Percentiles rank a stretch among this genome's conserved stretches.
phyloP scores from a whole-genome alignment of 2,329 filamentous ascomycete species.

The Penicillium occitanis region DNA sequence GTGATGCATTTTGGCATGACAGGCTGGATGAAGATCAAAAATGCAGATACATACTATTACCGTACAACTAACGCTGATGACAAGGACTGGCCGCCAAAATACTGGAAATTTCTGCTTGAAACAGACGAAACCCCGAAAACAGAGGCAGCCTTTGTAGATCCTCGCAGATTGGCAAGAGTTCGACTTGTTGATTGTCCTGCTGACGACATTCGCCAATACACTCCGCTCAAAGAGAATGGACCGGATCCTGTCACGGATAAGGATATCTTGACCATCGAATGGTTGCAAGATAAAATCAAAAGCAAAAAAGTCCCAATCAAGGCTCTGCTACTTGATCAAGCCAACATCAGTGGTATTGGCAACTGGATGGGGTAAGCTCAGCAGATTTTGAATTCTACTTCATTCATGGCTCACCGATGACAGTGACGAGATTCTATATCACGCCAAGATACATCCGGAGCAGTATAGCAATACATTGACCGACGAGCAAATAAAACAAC shows the following conservation, averaged over 20 bases:
- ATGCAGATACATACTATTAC: slow-evolving; percentile 77
- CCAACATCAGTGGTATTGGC: slow-evolving; percentile 85
- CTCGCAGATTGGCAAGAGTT: slow-evolving; percentile 74
- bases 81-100: slow-evolving; percentile 81
- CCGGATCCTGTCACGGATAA: slow-evolving; percentile 87
- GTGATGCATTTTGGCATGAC: slow-evolving; percentile 82
- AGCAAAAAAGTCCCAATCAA: slow-evolving; percentile 85
- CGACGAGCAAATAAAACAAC: slow-evolving; percentile 66
- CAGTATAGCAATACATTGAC: slow-evolving; percentile 84
- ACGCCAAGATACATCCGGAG: slow-evolving; percentile 85
- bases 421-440: slow-evolving; percentile 84
- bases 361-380: slow-evolving; percentile 80
- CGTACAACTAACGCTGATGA: slow-evolving; percentile 60
- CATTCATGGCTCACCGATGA: slow-evolving; percentile 14
- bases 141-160: slow-evolving; percentile 77
- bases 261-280: slow-evolving; percentile 72
- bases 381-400: slow-evolving; percentile 1
- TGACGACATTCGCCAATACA: slow-evolving; percentile 69
- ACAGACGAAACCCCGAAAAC: slow-evolving; percentile 62
- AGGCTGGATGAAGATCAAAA: slow-evolving; percentile 85
- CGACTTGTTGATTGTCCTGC: slow-evolving; percentile 78
- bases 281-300: slow-evolving; percentile 68
- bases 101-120: slow-evolving; percentile 80
- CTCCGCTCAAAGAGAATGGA: slow-evolving; percentile 85
- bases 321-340: slow-evolving; percentile 82